A percentile compares a stretch with the other conserved stretches of the same genome.
Evolutionary conservation across 2,329 filamentous ascomycete species (phyloP).

Genomic region (Arthrobotrys conoides): DNA sequence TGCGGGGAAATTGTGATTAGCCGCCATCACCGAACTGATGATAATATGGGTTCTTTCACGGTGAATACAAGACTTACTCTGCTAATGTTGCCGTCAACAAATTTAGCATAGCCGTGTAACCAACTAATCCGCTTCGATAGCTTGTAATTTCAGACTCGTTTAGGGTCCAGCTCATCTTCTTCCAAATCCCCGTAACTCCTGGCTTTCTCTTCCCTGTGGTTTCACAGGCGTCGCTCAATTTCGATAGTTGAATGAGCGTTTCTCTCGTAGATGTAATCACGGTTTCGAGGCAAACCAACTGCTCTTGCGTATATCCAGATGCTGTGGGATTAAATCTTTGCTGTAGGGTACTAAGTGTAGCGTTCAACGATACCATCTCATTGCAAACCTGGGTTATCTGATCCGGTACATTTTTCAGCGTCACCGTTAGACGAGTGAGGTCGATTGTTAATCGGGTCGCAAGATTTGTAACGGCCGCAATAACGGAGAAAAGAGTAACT

Average conservation of each 20-base stretch:
- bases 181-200: slow-evolving; percentile 54
- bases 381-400: slow-evolving; percentile 61
- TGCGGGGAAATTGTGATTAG: neutral
- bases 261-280: slow-evolving; percentile 52
- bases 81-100: slow-evolving; percentile 52
- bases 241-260: slow-evolving; percentile 51
- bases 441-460: slow-evolving; percentile 58
- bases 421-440: slow-evolving; percentile 56
- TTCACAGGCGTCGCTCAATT: slow-evolving; percentile 58
- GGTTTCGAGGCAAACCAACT: slow-evolving; percentile 54
- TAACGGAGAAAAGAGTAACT: slow-evolving; percentile 53
- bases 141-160: slow-evolving; percentile 58
- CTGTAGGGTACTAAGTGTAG: slow-evolving; percentile 53
- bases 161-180: slow-evolving; percentile 56
- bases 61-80: slow-evolving; percentile 36
- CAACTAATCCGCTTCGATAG: slow-evolving; percentile 58
- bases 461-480: slow-evolving; percentile 57
- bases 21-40: neutral
- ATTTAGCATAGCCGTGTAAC: slow-evolving; percentile 59
- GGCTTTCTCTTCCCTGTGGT: slow-evolving; percentile 54
- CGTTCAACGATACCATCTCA: slow-evolving; percentile 60
- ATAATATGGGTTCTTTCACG: neutral
- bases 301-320: slow-evolving; percentile 57
- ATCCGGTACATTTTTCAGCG: slow-evolving; percentile 60
- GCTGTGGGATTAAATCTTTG: slow-evolving; percentile 54